Evolutionary conservation across 345 rosid genomes (phyloP), one percentile per base, ranked within the genome.

Genomic region (Boechera divaricarpa): DNA sequence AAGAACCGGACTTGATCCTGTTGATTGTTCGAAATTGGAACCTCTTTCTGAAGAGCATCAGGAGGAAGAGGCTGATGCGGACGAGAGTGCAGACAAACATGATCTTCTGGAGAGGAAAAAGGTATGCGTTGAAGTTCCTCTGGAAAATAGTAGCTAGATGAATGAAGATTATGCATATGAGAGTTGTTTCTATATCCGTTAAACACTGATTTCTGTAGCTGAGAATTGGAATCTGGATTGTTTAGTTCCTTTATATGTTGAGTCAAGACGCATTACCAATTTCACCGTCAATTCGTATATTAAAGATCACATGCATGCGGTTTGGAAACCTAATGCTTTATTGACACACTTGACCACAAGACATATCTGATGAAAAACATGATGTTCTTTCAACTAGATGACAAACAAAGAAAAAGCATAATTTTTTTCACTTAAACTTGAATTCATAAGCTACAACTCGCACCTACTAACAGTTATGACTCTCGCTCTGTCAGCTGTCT

Each of bases 31-130:
- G 33, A 60, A 67, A 42, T 6, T 4, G 12, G 89, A 78, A 68
- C 49, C 72, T 57, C 85, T 81, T 60, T 67, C 82, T 42, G 80
- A 71, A 62, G 86, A 84, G 73, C 42, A 78, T 21, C 76, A 56
- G 64, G 77, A 59, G 28, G 79, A 57, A 58, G 81, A 66, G 55
- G 72, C 32, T 33, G 80, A 76, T n/a, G 82, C 35, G 7, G 80
- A 68, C 29, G 83, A 75, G 31, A 13, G n/a, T 24, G 83, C 72
- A 56, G 78, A 78, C 47, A 83, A 79, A 12, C 55, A 72, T 52
- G 84, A 80, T 36, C 76, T 70, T 69, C 68, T 73, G 8, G 89
- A 85, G 78, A 84, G 78, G 44, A 90, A 84, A 80, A 90, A 76
- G 85, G 74, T 76, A 77, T 84, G 88, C 55, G 33, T 77, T 24